These are phyloP conservation scores for Penicillium sp. DNA, from an alignment of 2,329 filamentous ascomycete species.

Conservation along the genomic window DNA sequence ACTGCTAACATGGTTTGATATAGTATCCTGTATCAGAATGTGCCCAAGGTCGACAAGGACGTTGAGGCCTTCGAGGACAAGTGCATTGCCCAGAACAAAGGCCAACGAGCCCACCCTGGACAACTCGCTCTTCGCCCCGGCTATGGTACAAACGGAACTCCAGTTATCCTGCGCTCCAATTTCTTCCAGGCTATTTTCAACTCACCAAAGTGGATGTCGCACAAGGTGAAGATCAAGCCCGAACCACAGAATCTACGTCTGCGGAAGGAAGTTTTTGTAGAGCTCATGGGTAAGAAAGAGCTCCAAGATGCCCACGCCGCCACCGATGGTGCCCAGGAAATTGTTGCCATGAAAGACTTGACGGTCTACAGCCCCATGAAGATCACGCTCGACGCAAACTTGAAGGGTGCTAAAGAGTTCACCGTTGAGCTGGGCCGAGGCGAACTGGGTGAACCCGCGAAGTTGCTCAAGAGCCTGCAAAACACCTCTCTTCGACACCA, in stretches of 20 bases:
- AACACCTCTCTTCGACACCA: background rate
- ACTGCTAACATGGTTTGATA: conserved; percentile 2
- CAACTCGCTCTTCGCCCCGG: conserved; percentile 9
- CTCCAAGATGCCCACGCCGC: background rate
- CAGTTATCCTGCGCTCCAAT: conserved; percentile 9
- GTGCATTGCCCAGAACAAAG: conserved; percentile 1
- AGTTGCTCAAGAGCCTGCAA: background rate
- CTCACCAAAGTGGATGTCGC: conserved; percentile 1
- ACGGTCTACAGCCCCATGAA: background rate
- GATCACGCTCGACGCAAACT: background rate
- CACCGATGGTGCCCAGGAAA: conserved; percentile 12
- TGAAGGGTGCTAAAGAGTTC: background rate
- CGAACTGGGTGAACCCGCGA: background rate
- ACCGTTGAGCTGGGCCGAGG: background rate
- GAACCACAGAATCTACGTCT: conserved; percentile 3
- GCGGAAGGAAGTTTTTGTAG: conserved; percentile 3
- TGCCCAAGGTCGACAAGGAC: background rate
- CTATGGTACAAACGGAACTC: conserved; percentile 14
- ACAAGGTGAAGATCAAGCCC: conserved; percentile 6
- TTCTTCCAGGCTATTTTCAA: conserved; percentile 14
- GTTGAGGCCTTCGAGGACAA: conserved; percentile 4
- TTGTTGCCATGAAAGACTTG: conserved; percentile 5
- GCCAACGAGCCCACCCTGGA: background rate
- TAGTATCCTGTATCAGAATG: conserved; percentile 6
- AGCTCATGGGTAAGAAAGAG: background rate